Evolutionary conservation across 495 filamentous ascomycete genomes (phyloP).

Genomic region (Delitschia confertaspora): DNA sequence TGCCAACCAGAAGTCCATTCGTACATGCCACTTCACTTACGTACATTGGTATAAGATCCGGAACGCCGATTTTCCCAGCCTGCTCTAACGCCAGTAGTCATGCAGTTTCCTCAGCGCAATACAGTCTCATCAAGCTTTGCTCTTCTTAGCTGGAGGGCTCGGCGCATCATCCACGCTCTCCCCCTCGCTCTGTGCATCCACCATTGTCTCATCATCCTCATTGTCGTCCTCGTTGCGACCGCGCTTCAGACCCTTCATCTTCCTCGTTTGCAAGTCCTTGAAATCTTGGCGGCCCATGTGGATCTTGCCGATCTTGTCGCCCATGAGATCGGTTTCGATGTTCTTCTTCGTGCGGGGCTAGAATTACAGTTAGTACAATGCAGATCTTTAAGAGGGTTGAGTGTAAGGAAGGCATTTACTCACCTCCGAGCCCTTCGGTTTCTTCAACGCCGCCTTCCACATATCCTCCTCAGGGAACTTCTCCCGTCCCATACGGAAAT

Average conservation of each 20-base stretch:
- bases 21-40: no score
- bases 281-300: constrained; percentile 91
- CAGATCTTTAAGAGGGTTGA: neutral
- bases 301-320: constrained; percentile 91
- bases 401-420: constrained; percentile 4
- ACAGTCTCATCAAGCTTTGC: neutral
- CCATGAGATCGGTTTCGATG: constrained; percentile 77
- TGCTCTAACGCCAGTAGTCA: constrained; percentile 19
- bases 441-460: constrained; percentile 86
- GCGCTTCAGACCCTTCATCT: constrained; percentile 98
- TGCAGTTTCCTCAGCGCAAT: neutral
- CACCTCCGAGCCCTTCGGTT: constrained; percentile 63
- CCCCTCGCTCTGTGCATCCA: constrained; percentile 2
- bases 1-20: no score
- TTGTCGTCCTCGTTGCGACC: constrained; percentile 43
- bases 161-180: neutral
- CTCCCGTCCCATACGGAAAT: constrained; percentile 78
- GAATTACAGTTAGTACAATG: neutral
- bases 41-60: no score
- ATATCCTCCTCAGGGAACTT: constrained; percentile 65
- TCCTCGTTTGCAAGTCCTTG: constrained; percentile 77
- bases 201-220: constrained; percentile 12
- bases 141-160: constrained; percentile 15
- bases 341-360: constrained; percentile 81
- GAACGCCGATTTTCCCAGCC: no score